Percentiles rank a stretch among this genome's conserved stretches.
phyloP scores from a whole-genome alignment of 2,329 filamentous ascomycete genomes.

The Phialophora macrospora region DNA sequence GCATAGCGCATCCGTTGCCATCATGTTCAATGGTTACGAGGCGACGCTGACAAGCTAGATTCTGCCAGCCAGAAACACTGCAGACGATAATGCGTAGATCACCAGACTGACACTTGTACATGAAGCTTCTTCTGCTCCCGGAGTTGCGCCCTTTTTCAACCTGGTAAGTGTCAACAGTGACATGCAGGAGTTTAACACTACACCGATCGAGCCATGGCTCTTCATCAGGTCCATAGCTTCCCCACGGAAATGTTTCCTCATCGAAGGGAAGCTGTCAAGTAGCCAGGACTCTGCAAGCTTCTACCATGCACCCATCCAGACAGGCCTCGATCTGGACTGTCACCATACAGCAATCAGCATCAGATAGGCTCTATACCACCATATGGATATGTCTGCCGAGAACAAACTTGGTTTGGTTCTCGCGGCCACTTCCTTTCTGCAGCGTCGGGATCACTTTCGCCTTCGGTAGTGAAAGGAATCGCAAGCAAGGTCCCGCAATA shows the following conservation, averaged over 20 bases:
- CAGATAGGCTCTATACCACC: neutral
- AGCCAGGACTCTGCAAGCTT: no score
- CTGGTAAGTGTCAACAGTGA: neutral
- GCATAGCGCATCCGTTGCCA: no score
- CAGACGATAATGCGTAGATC: neutral
- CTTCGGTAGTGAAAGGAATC: no score
- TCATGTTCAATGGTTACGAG: neutral
- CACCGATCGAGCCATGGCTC: no score
- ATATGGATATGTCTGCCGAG: neutral
- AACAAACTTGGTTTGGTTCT: neutral
- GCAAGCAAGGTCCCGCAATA: no score
- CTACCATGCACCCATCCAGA: no score
- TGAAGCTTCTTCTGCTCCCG: neutral
- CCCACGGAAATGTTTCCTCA: no score
- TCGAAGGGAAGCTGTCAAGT: no score
- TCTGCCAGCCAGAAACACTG: neutral
- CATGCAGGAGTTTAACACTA: neutral
- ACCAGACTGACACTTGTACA: neutral
- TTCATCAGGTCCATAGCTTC: no score
- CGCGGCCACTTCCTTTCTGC: neutral
- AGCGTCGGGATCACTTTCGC: no score
- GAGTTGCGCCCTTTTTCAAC: neutral
- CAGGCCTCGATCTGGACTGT: no score
- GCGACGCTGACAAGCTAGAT: neutral
- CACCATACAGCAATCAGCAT: no score